These are phyloP conservation scores for Leishmania tarentolae DNA, from an alignment of 208 protist species.

Conservation along the genomic window DNA sequence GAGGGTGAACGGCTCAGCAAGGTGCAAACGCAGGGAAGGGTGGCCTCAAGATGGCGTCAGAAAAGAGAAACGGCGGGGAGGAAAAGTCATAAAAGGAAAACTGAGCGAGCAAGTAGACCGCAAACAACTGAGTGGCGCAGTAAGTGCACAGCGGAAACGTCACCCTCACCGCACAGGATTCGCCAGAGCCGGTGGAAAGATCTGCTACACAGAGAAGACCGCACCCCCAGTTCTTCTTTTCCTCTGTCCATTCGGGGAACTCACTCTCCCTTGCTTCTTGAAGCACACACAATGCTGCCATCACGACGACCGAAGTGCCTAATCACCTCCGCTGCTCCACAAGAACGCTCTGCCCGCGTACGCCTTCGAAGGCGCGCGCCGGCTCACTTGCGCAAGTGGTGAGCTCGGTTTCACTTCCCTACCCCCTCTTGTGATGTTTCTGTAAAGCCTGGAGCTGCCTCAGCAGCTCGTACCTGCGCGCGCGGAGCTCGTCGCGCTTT, in stretches of 20 bases:
- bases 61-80: not conserved
- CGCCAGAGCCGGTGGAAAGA: not conserved
- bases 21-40: not conserved
- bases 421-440: slow-evolving; percentile 49
- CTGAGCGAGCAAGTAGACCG: not conserved
- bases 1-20: not conserved
- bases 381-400: not conserved
- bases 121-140: not conserved
- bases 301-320: not conserved
- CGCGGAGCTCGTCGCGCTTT: slow-evolving; percentile 44
- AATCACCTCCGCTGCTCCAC: not conserved
- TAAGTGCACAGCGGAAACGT: not conserved
- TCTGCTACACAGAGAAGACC: not conserved
- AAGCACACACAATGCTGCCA: not conserved
- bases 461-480: slow-evolving; percentile 18
- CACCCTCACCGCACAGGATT: not conserved
- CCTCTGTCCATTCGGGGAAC: not conserved
- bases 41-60: not conserved
- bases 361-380: not conserved
- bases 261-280: not conserved
- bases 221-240: no score
- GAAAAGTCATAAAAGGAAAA: not conserved
- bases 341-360: not conserved
- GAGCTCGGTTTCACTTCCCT: slow-evolving; percentile 25
- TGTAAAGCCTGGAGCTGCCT: slow-evolving; percentile 21